A percentile compares a stretch with the other conserved stretches of the same genome.
Conservation (phyloP, 2,329 filamentous ascomycete species). For the Ophiostoma quercus region DNA sequence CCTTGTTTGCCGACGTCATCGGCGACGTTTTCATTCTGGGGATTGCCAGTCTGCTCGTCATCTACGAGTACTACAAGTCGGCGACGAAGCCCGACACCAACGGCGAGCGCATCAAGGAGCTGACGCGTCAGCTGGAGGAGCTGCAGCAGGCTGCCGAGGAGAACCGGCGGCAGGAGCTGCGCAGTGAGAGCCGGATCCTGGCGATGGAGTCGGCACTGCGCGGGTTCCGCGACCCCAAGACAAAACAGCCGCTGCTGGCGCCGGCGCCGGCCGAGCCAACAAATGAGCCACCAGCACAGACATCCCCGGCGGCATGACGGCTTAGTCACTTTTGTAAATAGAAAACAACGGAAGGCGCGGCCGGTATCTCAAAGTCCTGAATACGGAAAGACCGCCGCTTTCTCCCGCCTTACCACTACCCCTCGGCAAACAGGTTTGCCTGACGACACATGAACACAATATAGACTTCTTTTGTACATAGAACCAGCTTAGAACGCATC, state of each 20-base stretch:
- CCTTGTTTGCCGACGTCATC: constrained; percentile 61
- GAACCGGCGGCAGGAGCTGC: constrained; percentile 45
- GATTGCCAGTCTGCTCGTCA: constrained; percentile 52
- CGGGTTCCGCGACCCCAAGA: constrained; percentile 51
- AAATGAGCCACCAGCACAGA: not conserved
- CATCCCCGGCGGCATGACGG: not conserved
- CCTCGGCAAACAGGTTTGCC: constrained; percentile 9
- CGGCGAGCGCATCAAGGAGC: constrained; percentile 48
- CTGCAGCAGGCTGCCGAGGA: constrained; percentile 48
- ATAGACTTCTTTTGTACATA: constrained; percentile 11
- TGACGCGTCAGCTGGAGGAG: constrained; percentile 46
- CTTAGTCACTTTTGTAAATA: no score
- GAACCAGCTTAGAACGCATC: constrained; percentile 2
- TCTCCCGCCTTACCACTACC: not conserved
- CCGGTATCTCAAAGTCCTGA: not conserved
- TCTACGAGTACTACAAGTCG: constrained; percentile 58
- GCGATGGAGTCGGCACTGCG: constrained; percentile 51
- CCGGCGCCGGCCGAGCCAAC: constrained; percentile 19
- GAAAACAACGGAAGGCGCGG: not conserved
- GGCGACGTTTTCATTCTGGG: constrained; percentile 59
- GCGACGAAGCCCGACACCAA: constrained; percentile 57
- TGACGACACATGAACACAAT: constrained; percentile 5
- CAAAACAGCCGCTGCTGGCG: constrained; percentile 50
- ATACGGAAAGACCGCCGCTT: not conserved
- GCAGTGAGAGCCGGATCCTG: constrained; percentile 43